Conservation (phyloP, 2,329 filamentous ascomycete genomes). For the Drechslera avenae region DNA sequence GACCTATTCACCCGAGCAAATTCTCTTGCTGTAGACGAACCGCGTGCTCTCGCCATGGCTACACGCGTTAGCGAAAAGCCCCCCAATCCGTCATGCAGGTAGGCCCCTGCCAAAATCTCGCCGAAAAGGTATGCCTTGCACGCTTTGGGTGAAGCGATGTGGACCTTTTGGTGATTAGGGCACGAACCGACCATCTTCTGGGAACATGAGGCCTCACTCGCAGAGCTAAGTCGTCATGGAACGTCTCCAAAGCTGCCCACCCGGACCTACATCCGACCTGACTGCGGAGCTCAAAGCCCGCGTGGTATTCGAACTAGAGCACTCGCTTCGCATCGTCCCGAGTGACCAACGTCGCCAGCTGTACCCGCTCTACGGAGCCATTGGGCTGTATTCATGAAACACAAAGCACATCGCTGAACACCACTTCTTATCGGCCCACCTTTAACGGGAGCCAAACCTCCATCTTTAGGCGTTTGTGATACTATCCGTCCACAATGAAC, state of each 20-base stretch:
- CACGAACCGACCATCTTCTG: slow-evolving; percentile 23
- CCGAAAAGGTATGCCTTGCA: slow-evolving; percentile 22
- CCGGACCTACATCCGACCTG: slow-evolving; percentile 40
- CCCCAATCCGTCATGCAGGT: slow-evolving; percentile 24
- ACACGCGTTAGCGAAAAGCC: slow-evolving; percentile 28
- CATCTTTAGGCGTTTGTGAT: slow-evolving; percentile 28
- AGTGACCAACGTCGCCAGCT: slow-evolving; percentile 12
- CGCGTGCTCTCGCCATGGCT: slow-evolving; percentile 23
- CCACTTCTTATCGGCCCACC: slow-evolving; percentile 25
- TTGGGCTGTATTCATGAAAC: slow-evolving; percentile 26
- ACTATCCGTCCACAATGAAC: slow-evolving; percentile 28
- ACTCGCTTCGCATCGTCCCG: slow-evolving; percentile 25
- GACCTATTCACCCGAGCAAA: slow-evolving; percentile 13
- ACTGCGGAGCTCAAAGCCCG: slow-evolving; percentile 28
- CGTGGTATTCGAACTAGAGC: slow-evolving; percentile 22
- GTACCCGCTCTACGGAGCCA: slow-evolving; percentile 19
- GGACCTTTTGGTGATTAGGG: slow-evolving; percentile 16
- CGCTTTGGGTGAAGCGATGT: slow-evolving; percentile 25
- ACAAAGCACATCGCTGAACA: slow-evolving; percentile 22
- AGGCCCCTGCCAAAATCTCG: slow-evolving; percentile 26
- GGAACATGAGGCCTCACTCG: slow-evolving; percentile 20
- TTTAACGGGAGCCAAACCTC: slow-evolving; percentile 26
- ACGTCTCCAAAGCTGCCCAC: slow-evolving; percentile 19
- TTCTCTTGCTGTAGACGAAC: slow-evolving; percentile 26
- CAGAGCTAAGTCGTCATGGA: slow-evolving; percentile 17